Percentiles rank a stretch among this genome's conserved stretches.
phyloP scores from a whole-genome alignment of 371 early-diverging fungal genomes.

The Amoeboradix gromovi region DNA sequence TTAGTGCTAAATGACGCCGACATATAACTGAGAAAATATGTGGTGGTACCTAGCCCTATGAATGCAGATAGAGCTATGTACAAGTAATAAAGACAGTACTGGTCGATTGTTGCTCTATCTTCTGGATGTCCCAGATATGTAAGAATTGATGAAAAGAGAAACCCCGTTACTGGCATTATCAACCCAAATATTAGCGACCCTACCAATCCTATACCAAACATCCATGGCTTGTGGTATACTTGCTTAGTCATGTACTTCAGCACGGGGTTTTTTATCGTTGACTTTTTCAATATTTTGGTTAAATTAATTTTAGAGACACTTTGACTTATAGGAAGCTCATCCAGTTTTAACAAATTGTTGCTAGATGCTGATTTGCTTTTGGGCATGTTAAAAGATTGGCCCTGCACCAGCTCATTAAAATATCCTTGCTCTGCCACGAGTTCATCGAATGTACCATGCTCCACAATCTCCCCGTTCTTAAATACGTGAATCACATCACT shows the following conservation, averaged over 20 bases:
- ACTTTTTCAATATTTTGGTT: neutral
- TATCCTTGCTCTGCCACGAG: constrained; percentile 1
- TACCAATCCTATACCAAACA: neutral
- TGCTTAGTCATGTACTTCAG: neutral
- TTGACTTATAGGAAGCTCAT: neutral
- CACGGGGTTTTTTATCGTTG: neutral
- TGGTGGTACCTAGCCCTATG: neutral
- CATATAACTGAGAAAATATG: neutral
- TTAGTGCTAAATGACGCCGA: neutral
- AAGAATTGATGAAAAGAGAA: neutral
- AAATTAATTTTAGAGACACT: neutral
- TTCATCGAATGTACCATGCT: constrained; percentile 2
- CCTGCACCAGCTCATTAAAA: constrained; percentile 2
- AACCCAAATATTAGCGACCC: neutral
- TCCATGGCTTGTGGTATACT: neutral
- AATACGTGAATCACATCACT: neutral
- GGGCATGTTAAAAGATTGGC: neutral
- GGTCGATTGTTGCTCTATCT: neutral
- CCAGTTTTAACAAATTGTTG: neutral
- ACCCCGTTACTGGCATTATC: neutral
- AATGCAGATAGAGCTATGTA: neutral
- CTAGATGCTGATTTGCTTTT: neutral
- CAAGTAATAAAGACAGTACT: neutral
- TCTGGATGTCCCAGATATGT: neutral
- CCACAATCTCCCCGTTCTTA: neutral